Conservation (phyloP, 2,329 filamentous ascomycete species). For the Colletotrichum tofieldiae region DNA sequence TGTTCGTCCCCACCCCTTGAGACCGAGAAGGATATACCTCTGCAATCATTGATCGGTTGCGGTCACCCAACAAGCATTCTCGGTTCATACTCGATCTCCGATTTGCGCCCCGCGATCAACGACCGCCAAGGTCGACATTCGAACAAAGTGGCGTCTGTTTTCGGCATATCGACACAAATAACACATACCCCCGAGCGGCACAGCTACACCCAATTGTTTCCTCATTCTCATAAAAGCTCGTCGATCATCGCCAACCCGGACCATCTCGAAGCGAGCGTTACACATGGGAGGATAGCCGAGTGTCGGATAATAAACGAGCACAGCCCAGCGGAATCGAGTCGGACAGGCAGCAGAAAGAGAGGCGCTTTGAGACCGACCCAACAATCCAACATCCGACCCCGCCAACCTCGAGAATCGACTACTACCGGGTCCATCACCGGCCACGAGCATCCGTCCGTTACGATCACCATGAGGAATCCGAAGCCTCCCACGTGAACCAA, state of each 20-base stretch:
- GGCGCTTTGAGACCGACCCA: background rate
- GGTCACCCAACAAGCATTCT: background rate
- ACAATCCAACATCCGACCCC: background rate
- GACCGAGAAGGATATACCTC: background rate
- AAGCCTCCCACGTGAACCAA: conserved; percentile 40
- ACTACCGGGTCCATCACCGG: conserved; percentile 3
- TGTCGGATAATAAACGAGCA: background rate
- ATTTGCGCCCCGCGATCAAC: conserved; percentile 6
- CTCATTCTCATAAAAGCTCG: background rate
- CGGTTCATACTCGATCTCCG: background rate
- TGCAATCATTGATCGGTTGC: background rate
- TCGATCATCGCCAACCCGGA: background rate
- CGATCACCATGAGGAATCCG: conserved; percentile 40
- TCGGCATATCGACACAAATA: conserved; percentile 13
- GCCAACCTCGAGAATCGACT: background rate
- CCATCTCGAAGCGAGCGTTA: background rate
- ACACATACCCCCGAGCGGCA: background rate
- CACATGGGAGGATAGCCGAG: background rate
- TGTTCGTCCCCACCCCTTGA: background rate
- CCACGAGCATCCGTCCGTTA: background rate
- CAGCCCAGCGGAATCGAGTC: background rate
- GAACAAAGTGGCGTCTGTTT: conserved; percentile 21
- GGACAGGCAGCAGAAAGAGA: background rate
- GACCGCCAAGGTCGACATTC: background rate
- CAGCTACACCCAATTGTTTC: background rate